Base-by-base conservation (phyloP, 169 alveolate species). In the Plasmodium cynomolgi region DNA sequence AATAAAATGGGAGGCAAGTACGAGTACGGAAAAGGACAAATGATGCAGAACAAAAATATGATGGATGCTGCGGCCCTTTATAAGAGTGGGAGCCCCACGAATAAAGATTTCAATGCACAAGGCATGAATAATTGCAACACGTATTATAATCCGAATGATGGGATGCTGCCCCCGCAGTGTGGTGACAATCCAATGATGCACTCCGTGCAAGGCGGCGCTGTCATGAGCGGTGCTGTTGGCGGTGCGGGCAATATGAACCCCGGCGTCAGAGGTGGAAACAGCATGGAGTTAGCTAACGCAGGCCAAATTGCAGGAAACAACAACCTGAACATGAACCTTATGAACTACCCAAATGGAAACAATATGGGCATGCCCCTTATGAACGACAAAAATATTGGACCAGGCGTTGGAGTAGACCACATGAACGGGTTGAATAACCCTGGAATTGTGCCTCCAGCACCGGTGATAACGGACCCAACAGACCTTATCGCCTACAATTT, bases 401-500 rank as follows among this genome's bases (percentile, higher is more conserved):
- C 17, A 68, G 44, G 34, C 37, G 81, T 20, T 17, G 62, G 37
- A 17, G 74, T 56, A 77, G 41, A 15, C 23, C 62, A 56, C 71
- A 37, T 74, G 71, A 86, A 56, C 31, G 83, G 71, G 20, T 1
- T 90, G 54, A 80, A 62, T 47, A 80, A 26, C 29, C 68, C 62
- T 29, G 33, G 34, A 34, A 26, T 68, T 13, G 77, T 68, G n/a
- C 5, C 74, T 11, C 39, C 23, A 75, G 26, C 85, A 54, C 80
- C 83, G 5, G 83, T 44, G 7, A 81, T 86, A 50, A 20, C 94
- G 11, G 90, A 90, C 50, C 90, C 94, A 1, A 37, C 86, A 8
- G 94, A 90, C 26, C 79, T 90, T 26, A 80, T 90, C 23, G 54
- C 44, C 56, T 90, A 90, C 50, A 29, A 85, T 33, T 90, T 90